Evolutionary conservation across 2,329 filamentous ascomycete species (phyloP), one percentile per base, ranked within the genome.

Genomic region (Dryadomyces quercus-mongolicae): DNA sequence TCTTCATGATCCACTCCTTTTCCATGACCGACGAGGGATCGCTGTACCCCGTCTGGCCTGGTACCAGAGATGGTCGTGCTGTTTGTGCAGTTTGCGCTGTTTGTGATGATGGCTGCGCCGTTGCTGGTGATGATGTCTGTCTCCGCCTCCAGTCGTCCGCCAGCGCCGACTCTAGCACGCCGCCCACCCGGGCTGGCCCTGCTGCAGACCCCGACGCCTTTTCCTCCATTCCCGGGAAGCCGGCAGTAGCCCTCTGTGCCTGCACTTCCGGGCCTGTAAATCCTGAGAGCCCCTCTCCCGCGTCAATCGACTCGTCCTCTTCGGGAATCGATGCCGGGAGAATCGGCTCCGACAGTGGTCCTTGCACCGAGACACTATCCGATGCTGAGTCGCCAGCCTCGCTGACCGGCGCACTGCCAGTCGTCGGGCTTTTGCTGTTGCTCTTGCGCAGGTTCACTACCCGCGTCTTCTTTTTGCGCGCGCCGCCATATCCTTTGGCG

Each of bases 1-100:
- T 93, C 73, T 95, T 93, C 72, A 85, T 82, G 70, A 93, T 86
- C 86, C 88, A 93, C 2, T 87, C 88, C 67, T 89, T 85, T 65
- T 90, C 86, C 25, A 88, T 72, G 50, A 89, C 87, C 31, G 77
- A 74, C 0, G 78, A 78, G 5, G 71, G 73, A 36, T 80, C 77
- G 1, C 74, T n/a, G 42, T 43, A 51, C n/a, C 44, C 34, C 20
- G 18, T 9, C 34, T 34, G 18, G n/a, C 18, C 18, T 18, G 20
- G 18, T 18, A n/a, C 6, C 25, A 2, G 21, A n/a, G 16, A 36
- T 44, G 10, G 21, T 22, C 20, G 22, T 52, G 22, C 12, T 31
- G 48, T 38, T 16, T 49, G 46, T 18, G 46, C 7, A 20, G 46
- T 8, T 25, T 22, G 46, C 18, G 25, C 12, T 5, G 15, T 6